Evolutionary conservation across 495 filamentous ascomycete species (phyloP), one percentile per base, ranked within the genome.

Genomic region (Rusavskia elegans): DNA sequence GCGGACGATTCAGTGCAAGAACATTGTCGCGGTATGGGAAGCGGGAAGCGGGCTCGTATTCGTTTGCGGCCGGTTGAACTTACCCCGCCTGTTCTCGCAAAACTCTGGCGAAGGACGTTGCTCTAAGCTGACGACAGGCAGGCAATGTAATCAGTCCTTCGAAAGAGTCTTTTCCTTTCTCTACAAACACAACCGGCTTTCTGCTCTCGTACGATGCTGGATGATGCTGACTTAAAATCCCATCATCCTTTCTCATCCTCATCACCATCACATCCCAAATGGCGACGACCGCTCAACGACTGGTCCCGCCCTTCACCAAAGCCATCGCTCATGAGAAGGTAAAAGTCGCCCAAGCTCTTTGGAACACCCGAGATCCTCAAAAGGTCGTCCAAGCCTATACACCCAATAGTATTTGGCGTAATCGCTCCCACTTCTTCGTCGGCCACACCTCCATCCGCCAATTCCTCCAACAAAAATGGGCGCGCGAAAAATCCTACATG

Each of bases 311-410:
- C 1, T 93, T 93, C 67, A 92, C 84, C 5, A 66, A 66, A 25
- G 80, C 84, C 57, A 85, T 81, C 0, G 88, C 87, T 5, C 68
- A 67, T 23, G 66, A 75, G 51, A 94, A 94, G 63, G 88, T 94
- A 53, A 95, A 95, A 66, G 79, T 80, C 6, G 87, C 83, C 0
- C 89, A 95, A 66, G 71, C 82, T 54, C 72, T 86, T 17, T 94
- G 88, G 89, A 94, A 95, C 61, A 87, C 84, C 2, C 77, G 72
- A 81, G 71, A 85, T 59, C 84, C 82, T 0, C 60, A 73, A 8
- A 62, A 64, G n/a, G 72, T 89, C 35, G 76, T 83, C 49, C 68
- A 74, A 41, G 85, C 79, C 23, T 95, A 94, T 66, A 93, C 87
- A 0, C 65, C 78, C 0, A 75, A 80, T 61, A 81, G 80, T 45